Percentiles rank a stretch among this genome's conserved stretches.
Evolutionary conservation across 2,329 filamentous ascomycete genomes (phyloP).

Genomic region (Colletotrichum euphorbiae): DNA sequence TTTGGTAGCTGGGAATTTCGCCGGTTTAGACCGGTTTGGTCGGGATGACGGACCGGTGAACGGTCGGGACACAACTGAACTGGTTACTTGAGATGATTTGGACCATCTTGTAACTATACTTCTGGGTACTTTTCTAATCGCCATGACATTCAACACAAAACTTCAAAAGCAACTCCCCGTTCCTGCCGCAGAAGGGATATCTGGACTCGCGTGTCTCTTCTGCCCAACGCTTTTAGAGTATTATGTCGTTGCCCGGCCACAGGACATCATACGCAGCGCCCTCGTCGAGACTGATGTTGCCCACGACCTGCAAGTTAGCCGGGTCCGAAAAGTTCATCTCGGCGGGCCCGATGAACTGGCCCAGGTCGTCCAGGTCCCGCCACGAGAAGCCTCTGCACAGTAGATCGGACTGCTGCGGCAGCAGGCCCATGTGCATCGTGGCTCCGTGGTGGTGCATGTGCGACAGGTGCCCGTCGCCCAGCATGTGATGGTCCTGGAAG

Average conservation of each 20-base stretch:
- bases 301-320: constrained; percentile 6
- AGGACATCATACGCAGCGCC: constrained; percentile 31
- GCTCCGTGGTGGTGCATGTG: neutral
- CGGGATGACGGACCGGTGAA: neutral
- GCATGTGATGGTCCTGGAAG: too few relatives aligned
- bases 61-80: neutral
- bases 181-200: neutral
- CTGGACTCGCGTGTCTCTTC: neutral
- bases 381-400: constrained; percentile 69
- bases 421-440: neutral
- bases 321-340: constrained; percentile 31
- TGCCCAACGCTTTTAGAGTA: constrained; percentile 9
- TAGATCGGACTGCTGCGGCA: constrained; percentile 19
- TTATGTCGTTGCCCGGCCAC: constrained; percentile 33
- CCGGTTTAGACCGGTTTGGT: neutral
- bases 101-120: too few relatives aligned
- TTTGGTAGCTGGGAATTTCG: neutral
- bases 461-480: neutral
- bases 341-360: constrained; percentile 58
- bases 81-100: too few relatives aligned
- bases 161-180: too few relatives aligned
- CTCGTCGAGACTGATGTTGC: constrained; percentile 14
- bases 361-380: constrained; percentile 70
- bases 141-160: too few relatives aligned
- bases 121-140: too few relatives aligned